Percentiles rank a stretch among this genome's conserved stretches.
Conservation (phyloP, 208 protist species). For the Herpetomonas tarakana region DNA sequence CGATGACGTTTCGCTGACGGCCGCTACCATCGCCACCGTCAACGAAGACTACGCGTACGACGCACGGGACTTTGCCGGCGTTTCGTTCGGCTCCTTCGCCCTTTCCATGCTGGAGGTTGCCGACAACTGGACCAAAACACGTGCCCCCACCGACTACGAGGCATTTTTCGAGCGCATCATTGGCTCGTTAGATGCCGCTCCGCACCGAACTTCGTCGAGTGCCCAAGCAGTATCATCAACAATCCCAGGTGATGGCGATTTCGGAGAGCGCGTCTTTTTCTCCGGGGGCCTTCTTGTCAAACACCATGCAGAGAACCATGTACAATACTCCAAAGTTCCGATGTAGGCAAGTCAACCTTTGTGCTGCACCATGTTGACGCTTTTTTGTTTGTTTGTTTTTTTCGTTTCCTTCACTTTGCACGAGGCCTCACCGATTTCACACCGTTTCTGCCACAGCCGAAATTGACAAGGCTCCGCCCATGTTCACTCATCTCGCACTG, state of each 20-base stretch:
- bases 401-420: too few species aligned
- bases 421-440: too few species aligned
- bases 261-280: slow-evolving; percentile 19
- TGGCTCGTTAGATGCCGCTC: slow-evolving; percentile 13
- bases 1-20: slow-evolving; percentile 40
- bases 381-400: too few species aligned
- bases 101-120: slow-evolving; percentile 69
- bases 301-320: slow-evolving; percentile 8
- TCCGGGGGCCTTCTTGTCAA: slow-evolving; percentile 29
- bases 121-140: slow-evolving; percentile 65
- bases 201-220: neutral
- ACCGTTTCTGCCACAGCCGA: too few species aligned
- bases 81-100: slow-evolving; percentile 59
- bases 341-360: slow-evolving; percentile 9
- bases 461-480: too few species aligned
- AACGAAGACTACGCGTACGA: slow-evolving; percentile 62
- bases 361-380: neutral
- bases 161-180: slow-evolving; percentile 30
- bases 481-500: too few species aligned
- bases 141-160: slow-evolving; percentile 37
- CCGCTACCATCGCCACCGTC: slow-evolving; percentile 42
- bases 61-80: slow-evolving; percentile 23
- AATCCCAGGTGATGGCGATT: neutral
- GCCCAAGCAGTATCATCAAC: neutral
- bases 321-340: slow-evolving; percentile 22